A percentile compares a stretch with the other conserved stretches of the same genome.
phyloP scores from a whole-genome alignment of 2,329 filamentous ascomycete genomes.

The Chalaropsis thielavioides region DNA sequence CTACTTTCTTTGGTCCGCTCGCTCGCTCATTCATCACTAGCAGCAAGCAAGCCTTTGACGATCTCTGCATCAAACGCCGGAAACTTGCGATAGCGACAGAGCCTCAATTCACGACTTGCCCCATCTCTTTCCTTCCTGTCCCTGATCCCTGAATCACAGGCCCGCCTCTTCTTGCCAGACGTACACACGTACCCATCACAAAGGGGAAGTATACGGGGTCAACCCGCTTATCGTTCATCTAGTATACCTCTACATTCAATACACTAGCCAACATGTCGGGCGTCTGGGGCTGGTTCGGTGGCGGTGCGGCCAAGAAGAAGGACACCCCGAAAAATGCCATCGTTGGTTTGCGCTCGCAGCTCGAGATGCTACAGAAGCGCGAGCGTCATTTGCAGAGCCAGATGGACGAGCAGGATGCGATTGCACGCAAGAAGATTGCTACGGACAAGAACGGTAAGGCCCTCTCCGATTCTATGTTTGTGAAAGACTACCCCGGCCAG shows the following conservation, averaged over 20 bases:
- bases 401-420: slow-evolving; percentile 80
- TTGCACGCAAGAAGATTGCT: slow-evolving; percentile 76
- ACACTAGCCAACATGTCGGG: slow-evolving; percentile 16
- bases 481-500: not conserved
- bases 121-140: not conserved
- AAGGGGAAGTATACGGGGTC: not conserved
- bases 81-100: not conserved
- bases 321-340: slow-evolving; percentile 96
- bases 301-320: slow-evolving; percentile 69
- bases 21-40: not conserved
- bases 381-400: slow-evolving; percentile 82
- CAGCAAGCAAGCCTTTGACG: not conserved
- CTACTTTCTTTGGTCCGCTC: not conserved
- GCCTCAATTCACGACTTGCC: not conserved
- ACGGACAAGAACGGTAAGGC: slow-evolving; percentile 79
- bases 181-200: not conserved
- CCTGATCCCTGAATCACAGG: not conserved
- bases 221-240: not conserved
- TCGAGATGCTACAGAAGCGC: slow-evolving; percentile 95
- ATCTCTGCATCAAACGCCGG: not conserved
- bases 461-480: slow-evolving; percentile 13
- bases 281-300: slow-evolving; percentile 81
- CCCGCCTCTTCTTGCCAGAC: not conserved
- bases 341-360: slow-evolving; percentile 67
- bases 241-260: not conserved